Evolutionary conservation across 805 yeast genomes (phyloP).

Genomic region (Starmerella floris): DNA sequence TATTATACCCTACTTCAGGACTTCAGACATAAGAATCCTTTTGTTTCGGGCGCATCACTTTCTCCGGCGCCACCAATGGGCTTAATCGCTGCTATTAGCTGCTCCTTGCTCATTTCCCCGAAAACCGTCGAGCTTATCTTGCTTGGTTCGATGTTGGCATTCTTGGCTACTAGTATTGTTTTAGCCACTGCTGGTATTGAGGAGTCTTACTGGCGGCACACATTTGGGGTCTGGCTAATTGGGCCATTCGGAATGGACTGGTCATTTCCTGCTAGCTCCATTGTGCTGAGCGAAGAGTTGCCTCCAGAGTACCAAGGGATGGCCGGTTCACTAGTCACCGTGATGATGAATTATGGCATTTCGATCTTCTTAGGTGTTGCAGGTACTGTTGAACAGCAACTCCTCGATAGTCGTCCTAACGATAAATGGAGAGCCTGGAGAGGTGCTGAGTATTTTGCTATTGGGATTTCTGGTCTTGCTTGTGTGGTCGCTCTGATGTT

Average conservation of each 20-base stretch:
- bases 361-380: slow-evolving; percentile 57
- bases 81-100: slow-evolving; percentile 39
- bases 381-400: slow-evolving; percentile 44
- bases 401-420: slow-evolving; percentile 23
- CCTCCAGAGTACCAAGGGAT: slow-evolving; percentile 59
- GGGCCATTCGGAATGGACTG: slow-evolving; percentile 65
- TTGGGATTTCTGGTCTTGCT: slow-evolving; percentile 46
- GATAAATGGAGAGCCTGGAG: slow-evolving; percentile 37
- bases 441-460: slow-evolving; percentile 45
- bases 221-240: slow-evolving; percentile 42
- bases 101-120: slow-evolving; percentile 36
- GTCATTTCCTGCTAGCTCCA: slow-evolving; percentile 60
- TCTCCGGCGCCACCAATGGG: slow-evolving; percentile 42
- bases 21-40: slow-evolving; percentile 36
- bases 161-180: slow-evolving; percentile 41
- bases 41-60: slow-evolving; percentile 37
- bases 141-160: slow-evolving; percentile 39
- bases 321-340: slow-evolving; percentile 60
- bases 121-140: slow-evolving; percentile 41
- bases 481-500: slow-evolving; percentile 18
- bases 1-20: slow-evolving; percentile 40
- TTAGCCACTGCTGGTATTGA: slow-evolving; percentile 42
- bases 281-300: slow-evolving; percentile 44
- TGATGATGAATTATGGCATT: slow-evolving; percentile 58
- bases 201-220: slow-evolving; percentile 46